These are phyloP conservation scores for Mrakia frigida DNA, from an alignment of 768 basidiomycete genomes.

Conservation along the genomic window DNA sequence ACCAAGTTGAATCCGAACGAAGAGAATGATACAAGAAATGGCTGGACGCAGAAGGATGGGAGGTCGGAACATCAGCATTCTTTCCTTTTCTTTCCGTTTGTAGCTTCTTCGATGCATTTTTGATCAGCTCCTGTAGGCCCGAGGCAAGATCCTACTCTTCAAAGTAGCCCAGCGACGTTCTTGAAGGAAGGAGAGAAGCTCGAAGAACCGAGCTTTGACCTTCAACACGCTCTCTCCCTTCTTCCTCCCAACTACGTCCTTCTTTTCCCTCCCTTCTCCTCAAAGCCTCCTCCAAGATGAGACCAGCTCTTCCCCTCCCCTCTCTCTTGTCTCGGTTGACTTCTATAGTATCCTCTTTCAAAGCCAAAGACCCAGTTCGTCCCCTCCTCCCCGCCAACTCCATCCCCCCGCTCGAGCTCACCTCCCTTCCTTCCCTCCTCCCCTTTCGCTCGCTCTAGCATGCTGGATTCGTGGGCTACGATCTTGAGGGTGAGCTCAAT, in stretches of 20 bases:
- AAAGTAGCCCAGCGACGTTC: too few relatives aligned
- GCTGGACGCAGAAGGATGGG: too few relatives aligned
- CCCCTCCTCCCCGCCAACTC: neutral
- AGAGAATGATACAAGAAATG: too few relatives aligned
- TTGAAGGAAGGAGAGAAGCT: too few relatives aligned
- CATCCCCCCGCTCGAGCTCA: constrained; percentile 46
- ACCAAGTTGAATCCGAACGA: too few relatives aligned
- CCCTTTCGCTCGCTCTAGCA: neutral
- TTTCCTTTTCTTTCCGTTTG: too few relatives aligned
- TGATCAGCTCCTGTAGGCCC: too few relatives aligned
- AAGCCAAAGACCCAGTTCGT: neutral
- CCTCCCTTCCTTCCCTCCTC: neutral
- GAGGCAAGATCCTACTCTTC: too few relatives aligned
- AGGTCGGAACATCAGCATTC: too few relatives aligned
- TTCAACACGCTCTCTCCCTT: neutral
- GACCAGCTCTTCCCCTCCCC: neutral
- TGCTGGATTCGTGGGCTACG: neutral
- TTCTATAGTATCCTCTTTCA: neutral
- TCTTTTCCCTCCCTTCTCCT: neutral
- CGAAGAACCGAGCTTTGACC: too few relatives aligned
- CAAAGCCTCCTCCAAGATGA: neutral
- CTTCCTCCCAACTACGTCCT: neutral
- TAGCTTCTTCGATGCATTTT: too few relatives aligned
- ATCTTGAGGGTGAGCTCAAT: neutral
- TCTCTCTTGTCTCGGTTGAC: neutral